Conservation (phyloP, 352 stramenopile genomes). For the Pythium plurisporium region DNA sequence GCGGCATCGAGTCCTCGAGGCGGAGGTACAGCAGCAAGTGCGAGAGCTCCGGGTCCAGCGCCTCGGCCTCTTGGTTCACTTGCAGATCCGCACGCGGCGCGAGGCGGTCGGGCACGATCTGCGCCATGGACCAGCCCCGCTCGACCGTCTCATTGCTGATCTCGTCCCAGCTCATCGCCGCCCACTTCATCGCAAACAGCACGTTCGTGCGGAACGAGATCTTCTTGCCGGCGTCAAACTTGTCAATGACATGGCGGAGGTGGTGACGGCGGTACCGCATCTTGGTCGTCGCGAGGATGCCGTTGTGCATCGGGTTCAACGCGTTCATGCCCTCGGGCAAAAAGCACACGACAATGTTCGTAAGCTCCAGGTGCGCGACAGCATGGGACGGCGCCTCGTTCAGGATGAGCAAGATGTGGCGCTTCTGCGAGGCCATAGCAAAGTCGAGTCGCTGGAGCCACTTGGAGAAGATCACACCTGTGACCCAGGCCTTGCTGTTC, state of each 20-base stretch:
- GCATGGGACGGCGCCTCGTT: conserved; percentile 77
- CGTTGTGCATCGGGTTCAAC: conserved; percentile 64
- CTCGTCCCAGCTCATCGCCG: conserved; percentile 60
- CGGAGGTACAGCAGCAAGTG: conserved; percentile 65
- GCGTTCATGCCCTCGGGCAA: conserved; percentile 42
- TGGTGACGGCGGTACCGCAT: conserved; percentile 73
- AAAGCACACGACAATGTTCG: conserved; percentile 67
- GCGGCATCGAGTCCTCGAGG: conserved; percentile 47
- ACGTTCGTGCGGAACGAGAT: conserved; percentile 60
- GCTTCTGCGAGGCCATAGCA: conserved; percentile 71
- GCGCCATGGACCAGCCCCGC: conserved; percentile 56
- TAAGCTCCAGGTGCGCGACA: conserved; percentile 70
- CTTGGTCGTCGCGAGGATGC: conserved; percentile 62
- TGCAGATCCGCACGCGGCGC: conserved; percentile 41
- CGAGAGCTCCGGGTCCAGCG: conserved; percentile 59
- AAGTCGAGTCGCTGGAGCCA: conserved; percentile 81
- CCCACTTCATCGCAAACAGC: conserved; percentile 81
- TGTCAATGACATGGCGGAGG: conserved; percentile 60
- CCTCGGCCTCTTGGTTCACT: conserved; percentile 52
- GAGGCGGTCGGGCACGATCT: conserved; percentile 50
- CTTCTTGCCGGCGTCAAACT: conserved; percentile 38
- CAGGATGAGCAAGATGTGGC: conserved; percentile 70
- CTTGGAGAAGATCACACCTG: conserved; percentile 76
- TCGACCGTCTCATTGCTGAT: conserved; percentile 65
- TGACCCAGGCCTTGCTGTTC: conserved; percentile 84